phyloP scores from a whole-genome alignment of 768 basidiomycete species.

The Hygrocybe punicea region DNA sequence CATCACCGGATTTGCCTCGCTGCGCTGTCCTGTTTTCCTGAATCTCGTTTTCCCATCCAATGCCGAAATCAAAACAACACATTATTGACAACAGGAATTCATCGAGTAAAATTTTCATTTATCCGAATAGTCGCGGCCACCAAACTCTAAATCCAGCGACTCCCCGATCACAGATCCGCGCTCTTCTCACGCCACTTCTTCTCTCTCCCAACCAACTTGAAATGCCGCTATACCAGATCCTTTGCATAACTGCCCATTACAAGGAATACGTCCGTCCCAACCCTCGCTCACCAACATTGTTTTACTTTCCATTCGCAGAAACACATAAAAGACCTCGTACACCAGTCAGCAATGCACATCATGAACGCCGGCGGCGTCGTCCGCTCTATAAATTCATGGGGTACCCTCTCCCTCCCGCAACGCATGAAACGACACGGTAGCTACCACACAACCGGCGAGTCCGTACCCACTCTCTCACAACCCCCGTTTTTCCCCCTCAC shows the following conservation, averaged over 20 bases:
- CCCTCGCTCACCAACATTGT: background rate
- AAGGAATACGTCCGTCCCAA: background rate
- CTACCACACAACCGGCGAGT: constrained; percentile 69
- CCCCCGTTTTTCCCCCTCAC: background rate
- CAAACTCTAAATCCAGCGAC: too few species aligned
- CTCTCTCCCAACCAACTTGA: constrained; percentile 6
- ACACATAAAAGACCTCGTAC: constrained; percentile 73
- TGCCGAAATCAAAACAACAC: too few species aligned
- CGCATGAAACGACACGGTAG: constrained; percentile 64
- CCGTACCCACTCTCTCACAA: constrained; percentile 36
- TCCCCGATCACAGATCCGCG: too few species aligned
- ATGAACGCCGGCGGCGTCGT: constrained; percentile 79
- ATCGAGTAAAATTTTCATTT: too few species aligned
- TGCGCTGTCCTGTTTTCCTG: too few species aligned
- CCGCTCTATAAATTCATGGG: constrained; percentile 72
- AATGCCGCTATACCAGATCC: constrained; percentile 88
- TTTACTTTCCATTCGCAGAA: constrained; percentile 40
- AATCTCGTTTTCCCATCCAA: too few species aligned
- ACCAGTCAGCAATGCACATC: constrained; percentile 65
- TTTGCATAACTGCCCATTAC: constrained; percentile 76
- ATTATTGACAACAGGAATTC: too few species aligned
- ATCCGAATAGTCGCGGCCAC: too few species aligned
- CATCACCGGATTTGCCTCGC: too few species aligned
- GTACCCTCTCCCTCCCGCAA: constrained; percentile 68
- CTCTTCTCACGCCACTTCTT: too few species aligned